Base-by-base conservation (phyloP, 805 yeast species). In the Starmerella roubikii region DNA sequence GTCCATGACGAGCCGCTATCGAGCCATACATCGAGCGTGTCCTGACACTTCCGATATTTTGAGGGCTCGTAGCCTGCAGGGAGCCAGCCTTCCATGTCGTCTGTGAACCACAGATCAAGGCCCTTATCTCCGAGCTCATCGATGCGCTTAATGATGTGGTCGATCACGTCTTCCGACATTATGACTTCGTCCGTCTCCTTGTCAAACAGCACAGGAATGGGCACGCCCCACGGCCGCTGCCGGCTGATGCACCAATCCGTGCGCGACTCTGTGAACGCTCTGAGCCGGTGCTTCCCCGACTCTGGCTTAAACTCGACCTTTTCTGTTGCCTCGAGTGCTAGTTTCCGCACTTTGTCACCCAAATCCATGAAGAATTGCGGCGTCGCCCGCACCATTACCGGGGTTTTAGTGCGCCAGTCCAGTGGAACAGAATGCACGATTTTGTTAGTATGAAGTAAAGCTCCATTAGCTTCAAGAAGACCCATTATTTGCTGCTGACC, bases 21-120 rank as follows among this genome's bases (percentile, higher is more conserved):
- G 61, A 91, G 88, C 99, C 99, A 91, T 16, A 91, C 98, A 60
- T 91, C 99, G 85, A 91, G 80, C 0, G 98, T 91, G 50, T 91
- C 98, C 32, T 66, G 70, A 1, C 94, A 88, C 51, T 82, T 78
- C 19, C 54, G 52, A 46, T 67, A 79, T 2, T 62, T 50, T 64
- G 57, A 39, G 64, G 62, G 4, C 24, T 35, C 35, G 20, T 37
- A 34, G 8, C 58, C 49, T 2, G 62, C 65, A 0, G 95, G 95
- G 13, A 91, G 56, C 96, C 96, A 91, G 44, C 72, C 66, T 4
- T 59, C 45, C 32, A 77, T 61, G 34, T 71, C 70, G 1, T 54
- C 58, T 3, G 57, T 67, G 59, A 88, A 88, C 98, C 98, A 91
- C 13, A 37, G 29, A 3, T 38, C 44, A 17, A 56, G 45, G 15